Evolutionary conservation across 2,329 filamentous ascomycete genomes (phyloP), one percentile per base, ranked within the genome.

Genomic region (Verticillium alfalfae): DNA sequence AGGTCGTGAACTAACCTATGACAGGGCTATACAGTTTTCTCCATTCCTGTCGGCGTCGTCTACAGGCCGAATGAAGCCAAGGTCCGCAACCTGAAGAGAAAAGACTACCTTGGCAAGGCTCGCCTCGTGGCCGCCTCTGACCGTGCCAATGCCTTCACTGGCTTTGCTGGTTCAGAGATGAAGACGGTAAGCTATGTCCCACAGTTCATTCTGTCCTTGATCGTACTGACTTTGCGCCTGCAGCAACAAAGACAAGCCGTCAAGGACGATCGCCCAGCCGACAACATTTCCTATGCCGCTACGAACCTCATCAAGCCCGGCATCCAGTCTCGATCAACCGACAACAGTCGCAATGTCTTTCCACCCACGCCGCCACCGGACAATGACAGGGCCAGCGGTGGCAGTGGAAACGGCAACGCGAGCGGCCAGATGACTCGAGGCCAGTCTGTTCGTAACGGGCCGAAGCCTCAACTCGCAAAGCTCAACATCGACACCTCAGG

Each of bases 351-450:
- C 69, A 91, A 91, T 69, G 85, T 94, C 65, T 97, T 98, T 79
- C 95, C 95, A 18, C 95, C 95, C n/a, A 98, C 95, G n/a, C 95
- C 95, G 49, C 95, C 95, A 7, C 95, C 95, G 6, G 95, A 99
- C 79, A 85, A 86, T 65, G 93, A 97, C 67, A 89, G 88, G 69
- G 75, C 76, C 3, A 65, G 73, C 7, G 67, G 69, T 54, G 60
- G 61, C 31, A 59, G 37, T n/a, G 39, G 45, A n/a, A 26, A 18
- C 18, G 45, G 45, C n/a, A 52, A 52, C 12, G n/a, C 45, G 8
- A 18, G 45, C 18, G 58, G 58, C n/a, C 58, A 59, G 45, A 78
- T 84, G 68, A 83, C 77, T 66, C 81, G 86, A 26, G 84, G 78
- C 59, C 80, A 81, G 34, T 88, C 86, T n/a, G 83, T 88, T 57